Percentiles rank a stretch among this genome's conserved stretches.
Conservation (phyloP, 495 filamentous ascomycete genomes). For the Neurospora sp. region DNA sequence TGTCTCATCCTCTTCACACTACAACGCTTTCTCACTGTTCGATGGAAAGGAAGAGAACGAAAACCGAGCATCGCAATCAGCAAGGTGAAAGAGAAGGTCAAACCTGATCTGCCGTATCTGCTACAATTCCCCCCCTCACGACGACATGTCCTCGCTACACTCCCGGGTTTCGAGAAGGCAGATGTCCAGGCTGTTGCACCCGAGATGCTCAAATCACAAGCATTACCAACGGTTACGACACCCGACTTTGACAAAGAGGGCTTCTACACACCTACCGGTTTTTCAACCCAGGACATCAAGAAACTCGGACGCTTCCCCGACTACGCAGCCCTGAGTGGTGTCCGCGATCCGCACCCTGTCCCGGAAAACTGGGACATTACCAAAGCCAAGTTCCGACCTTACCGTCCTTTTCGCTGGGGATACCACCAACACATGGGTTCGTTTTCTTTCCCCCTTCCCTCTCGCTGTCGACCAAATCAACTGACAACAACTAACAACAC, state of each 20-base stretch:
- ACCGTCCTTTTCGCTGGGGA: slow-evolving; percentile 75
- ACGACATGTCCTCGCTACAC: slow-evolving; percentile 30
- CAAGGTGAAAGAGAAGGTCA: background rate
- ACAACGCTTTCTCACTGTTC: background rate
- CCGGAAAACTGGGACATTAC: slow-evolving; percentile 49
- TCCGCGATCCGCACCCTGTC: slow-evolving; percentile 63
- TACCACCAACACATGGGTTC: slow-evolving; percentile 95
- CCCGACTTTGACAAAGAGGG: slow-evolving; percentile 3
- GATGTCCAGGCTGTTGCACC: slow-evolving; percentile 1
- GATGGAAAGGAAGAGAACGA: background rate
- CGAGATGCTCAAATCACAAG: slow-evolving; percentile 2
- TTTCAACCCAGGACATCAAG: slow-evolving; percentile 60
- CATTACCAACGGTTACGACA: slow-evolving; percentile 9
- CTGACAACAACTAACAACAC: background rate
- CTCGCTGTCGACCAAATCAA: background rate
- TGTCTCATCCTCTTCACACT: background rate
- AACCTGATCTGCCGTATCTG: slow-evolving; percentile 3
- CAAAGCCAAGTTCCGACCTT: slow-evolving; percentile 56
- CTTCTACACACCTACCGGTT: slow-evolving; percentile 27
- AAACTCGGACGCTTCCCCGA: slow-evolving; percentile 74
- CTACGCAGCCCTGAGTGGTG: slow-evolving; percentile 67
- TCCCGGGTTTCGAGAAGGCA: slow-evolving; percentile 6
- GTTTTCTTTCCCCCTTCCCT: slow-evolving; percentile 15
- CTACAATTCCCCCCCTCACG: slow-evolving; percentile 19
- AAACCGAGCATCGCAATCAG: background rate